Conservation (phyloP, 2,329 filamentous ascomycete genomes). For the Hirsutella thompsonii region DNA sequence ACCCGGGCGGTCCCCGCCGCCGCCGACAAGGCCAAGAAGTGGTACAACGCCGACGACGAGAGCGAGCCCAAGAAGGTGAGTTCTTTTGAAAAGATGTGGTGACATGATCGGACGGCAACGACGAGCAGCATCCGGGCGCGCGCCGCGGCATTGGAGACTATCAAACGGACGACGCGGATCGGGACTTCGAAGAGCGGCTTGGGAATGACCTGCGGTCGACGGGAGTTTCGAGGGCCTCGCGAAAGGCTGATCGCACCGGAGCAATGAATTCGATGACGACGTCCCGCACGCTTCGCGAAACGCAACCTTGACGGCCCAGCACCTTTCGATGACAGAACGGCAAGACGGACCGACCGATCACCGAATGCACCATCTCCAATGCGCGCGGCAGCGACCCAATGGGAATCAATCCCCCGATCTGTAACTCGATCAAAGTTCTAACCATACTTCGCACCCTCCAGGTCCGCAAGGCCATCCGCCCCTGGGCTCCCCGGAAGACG, state of each 20-base stretch:
- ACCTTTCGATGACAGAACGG: not conserved
- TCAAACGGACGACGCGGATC: no score
- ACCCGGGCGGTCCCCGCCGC: constrained; percentile 79
- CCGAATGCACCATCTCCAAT: no score
- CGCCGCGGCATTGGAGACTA: not conserved
- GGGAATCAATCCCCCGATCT: no score
- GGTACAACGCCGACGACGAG: constrained; percentile 95
- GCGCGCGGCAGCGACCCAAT: not conserved
- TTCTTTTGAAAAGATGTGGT: constrained; percentile 23
- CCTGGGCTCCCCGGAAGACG: constrained; percentile 75
- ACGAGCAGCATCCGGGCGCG: not conserved
- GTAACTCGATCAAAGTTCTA: no score
- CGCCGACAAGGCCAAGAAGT: constrained; percentile 93
- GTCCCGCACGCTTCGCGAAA: no score
- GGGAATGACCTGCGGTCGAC: no score
- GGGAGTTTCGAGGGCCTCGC: no score
- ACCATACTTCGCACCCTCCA: constrained; percentile 31
- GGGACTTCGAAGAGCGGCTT: no score
- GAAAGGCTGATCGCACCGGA: no score
- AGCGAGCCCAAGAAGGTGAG: constrained; percentile 87
- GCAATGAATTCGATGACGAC: no score
- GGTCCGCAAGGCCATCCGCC: constrained; percentile 88
- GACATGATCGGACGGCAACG: no score
- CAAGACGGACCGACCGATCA: not conserved
- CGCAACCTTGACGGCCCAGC: no score